Base-by-base conservation (phyloP, 306 rosid genomes). In the Geum urbanum region DNA sequence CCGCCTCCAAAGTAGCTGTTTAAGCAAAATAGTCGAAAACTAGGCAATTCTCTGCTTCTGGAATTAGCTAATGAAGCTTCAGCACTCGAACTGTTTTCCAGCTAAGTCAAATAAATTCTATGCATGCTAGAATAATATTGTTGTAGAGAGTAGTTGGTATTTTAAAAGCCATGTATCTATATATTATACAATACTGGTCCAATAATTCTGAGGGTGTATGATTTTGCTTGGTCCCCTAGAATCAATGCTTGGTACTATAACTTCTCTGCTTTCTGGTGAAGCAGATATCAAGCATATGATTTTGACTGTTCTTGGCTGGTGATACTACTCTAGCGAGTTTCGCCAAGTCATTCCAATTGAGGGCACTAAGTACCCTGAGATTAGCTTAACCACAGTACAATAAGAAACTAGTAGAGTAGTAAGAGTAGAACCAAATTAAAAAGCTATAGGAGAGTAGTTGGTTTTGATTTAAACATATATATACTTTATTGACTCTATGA, bases 121-220 rank as follows among this genome's bases (percentile, higher is more conserved):
- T 44, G 72, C 37, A 32, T 32, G 37, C 37, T 32, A 32, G 75
- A 67, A 78, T 49, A 63, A 67, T 76, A 48, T 73, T 77, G 88
- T 85, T 77, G 77, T 6, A 19, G 70, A 19, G 70, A 71, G 90
- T 83, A 5, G 92, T 82, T 86, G 91, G 82, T 44, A 72, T 77
- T 81, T 63, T 86, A 70, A 86, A 81, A 78, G 66, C 81, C 57
- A 43, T 32, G 37, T 32, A 32, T 1, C 37, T 32, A 3, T 32
- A 32, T 32, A 24, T 24, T 24, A 24, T 24, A 32, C 2, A 32
- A 32, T 19, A 40, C 16, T 45, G 61, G 18, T 49, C 37, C 63
- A 6, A 45, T 40, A 19, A 72, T 63, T 22, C 7, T 48, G 35
- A 67, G 15, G 46, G 22, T 16, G 58, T 53, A 55, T 55, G 39